Evolutionary conservation across 495 filamentous ascomycete genomes (phyloP).

Genomic region (Neurospora sp.): DNA sequence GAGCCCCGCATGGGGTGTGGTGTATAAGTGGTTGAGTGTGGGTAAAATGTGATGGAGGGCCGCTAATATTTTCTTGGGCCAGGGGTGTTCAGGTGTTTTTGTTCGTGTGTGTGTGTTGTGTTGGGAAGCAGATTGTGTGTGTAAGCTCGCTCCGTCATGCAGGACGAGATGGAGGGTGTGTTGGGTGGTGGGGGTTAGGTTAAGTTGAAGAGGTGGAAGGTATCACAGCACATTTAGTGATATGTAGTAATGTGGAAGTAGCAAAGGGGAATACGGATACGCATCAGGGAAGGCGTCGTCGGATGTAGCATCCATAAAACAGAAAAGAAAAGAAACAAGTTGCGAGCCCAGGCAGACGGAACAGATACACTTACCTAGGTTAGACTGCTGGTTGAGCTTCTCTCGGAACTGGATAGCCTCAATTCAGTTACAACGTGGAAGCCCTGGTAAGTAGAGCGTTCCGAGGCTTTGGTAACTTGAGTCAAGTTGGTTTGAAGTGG

Average conservation of each 20-base stretch:
- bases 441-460: neutral
- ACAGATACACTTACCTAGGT: conserved; percentile 12
- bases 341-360: neutral
- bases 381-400: neutral
- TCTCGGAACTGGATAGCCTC: neutral
- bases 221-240: neutral
- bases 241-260: neutral
- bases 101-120: neutral
- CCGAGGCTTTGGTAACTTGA: conserved; percentile 11
- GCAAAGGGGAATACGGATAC: neutral
- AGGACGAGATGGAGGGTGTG: neutral
- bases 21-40: neutral
- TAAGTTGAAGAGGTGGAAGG: neutral
- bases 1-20: neutral
- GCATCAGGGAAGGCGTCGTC: neutral
- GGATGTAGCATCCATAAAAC: neutral
- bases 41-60: neutral
- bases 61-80: neutral
- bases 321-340: conserved; percentile 7
- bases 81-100: neutral
- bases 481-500: conserved; percentile 2
- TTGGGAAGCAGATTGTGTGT: neutral
- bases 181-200: neutral
- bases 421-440: conserved; percentile 10
- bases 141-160: neutral